Percentiles rank a stretch among this genome's conserved stretches.
phyloP scores from a whole-genome alignment of 2,329 filamentous ascomycete genomes.

The Phialophora tarda region DNA sequence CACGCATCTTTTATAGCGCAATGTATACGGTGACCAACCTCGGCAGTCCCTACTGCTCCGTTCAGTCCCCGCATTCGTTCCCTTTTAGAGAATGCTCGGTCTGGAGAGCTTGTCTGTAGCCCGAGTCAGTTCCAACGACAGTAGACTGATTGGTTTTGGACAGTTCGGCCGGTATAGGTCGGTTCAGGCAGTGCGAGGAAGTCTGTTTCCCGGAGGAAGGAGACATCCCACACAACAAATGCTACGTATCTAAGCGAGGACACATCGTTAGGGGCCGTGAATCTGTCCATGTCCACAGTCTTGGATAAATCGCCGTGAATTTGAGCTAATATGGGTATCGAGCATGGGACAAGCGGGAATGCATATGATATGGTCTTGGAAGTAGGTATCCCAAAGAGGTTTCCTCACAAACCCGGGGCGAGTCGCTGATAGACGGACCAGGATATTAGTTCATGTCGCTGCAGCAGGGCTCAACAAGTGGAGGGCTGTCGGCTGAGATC shows the following conservation, averaged over 20 bases:
- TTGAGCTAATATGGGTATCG: neutral
- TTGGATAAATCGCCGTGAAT: neutral
- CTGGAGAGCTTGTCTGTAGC: neutral
- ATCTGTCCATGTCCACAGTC: neutral
- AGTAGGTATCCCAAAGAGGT: constrained; percentile 10
- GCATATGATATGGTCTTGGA: neutral
- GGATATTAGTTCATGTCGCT: neutral
- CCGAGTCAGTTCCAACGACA: neutral
- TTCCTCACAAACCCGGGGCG: constrained; percentile 1
- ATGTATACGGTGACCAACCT: no score
- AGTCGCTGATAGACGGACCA: neutral
- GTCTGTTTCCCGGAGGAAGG: neutral
- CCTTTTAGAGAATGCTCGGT: neutral
- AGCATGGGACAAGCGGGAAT: neutral
- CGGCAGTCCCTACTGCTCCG: no score
- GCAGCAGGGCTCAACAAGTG: neutral
- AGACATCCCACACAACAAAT: constrained; percentile 1
- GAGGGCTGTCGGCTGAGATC: neutral
- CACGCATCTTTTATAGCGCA: neutral
- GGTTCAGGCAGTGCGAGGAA: neutral
- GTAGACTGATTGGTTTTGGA: neutral
- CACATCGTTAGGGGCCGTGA: neutral
- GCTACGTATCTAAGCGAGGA: neutral
- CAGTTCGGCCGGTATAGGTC: neutral
- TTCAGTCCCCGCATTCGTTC: no score